A percentile compares a stretch with the other conserved stretches of the same genome.
Evolutionary conservation across 2,329 filamentous ascomycete genomes (phyloP).

Genomic region (Pseudopyricularia javanii): DNA sequence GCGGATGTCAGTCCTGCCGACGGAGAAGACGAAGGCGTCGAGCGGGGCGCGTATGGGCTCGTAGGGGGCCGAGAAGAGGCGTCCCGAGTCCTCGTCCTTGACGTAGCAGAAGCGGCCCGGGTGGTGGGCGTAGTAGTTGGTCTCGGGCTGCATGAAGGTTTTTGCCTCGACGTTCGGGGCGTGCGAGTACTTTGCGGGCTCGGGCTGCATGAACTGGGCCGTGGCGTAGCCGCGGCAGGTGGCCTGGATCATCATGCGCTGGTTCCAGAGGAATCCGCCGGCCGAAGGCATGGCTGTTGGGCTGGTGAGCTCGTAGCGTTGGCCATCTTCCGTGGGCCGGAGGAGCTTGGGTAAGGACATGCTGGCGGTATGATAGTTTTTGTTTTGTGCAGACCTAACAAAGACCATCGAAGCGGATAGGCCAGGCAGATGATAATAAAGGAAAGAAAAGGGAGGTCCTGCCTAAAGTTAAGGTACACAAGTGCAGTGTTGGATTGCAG

Average conservation of each 20-base stretch:
- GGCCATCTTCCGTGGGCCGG: constrained; percentile 31
- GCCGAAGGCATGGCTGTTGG: constrained; percentile 45
- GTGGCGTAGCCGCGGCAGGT: constrained; percentile 47
- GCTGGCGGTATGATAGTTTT: neutral
- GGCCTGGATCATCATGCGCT: constrained; percentile 48
- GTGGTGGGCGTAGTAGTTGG: constrained; percentile 46
- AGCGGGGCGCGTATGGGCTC: constrained; percentile 37
- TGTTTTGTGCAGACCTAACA: too few species aligned
- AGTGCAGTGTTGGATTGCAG: too few species aligned
- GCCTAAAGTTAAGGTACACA: too few species aligned
- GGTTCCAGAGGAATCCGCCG: constrained; percentile 45
- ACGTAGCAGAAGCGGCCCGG: constrained; percentile 47
- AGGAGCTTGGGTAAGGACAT: constrained; percentile 11
- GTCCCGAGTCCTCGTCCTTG: constrained; percentile 34
- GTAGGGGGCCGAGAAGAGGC: constrained; percentile 40
- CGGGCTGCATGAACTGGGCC: constrained; percentile 48
- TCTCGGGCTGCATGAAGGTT: constrained; percentile 50
- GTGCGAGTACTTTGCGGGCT: constrained; percentile 47
- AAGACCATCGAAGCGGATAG: too few species aligned
- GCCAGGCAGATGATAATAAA: too few species aligned
- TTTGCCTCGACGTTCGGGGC: constrained; percentile 44
- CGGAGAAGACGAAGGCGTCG: constrained; percentile 38
- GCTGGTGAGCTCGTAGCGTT: constrained; percentile 41
- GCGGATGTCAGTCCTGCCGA: constrained; percentile 39
- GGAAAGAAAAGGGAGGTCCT: too few species aligned